phyloP scores from a whole-genome alignment of 2,329 filamentous ascomycete genomes.

The Xylaria sp. region DNA sequence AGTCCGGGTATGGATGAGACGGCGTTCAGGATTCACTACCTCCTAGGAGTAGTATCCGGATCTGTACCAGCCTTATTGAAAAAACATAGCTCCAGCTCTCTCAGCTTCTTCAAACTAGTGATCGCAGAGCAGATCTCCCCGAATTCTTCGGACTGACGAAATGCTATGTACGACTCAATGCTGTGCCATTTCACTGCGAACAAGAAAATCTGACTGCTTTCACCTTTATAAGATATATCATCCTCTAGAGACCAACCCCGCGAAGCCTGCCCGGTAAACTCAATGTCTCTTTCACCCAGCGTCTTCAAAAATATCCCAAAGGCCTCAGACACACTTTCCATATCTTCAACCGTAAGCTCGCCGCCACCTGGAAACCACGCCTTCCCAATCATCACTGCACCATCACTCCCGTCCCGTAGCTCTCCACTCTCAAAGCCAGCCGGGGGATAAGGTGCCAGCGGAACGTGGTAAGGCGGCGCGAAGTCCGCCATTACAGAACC shows the following conservation, averaged over 20 bases:
- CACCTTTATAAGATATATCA: conserved; percentile 26
- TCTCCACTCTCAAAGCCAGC: conserved; percentile 12
- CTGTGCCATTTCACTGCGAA: conserved; percentile 33
- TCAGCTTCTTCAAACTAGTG: conserved; percentile 22
- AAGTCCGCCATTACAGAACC: neutral
- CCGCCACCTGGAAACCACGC: conserved; percentile 26
- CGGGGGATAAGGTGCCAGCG: conserved; percentile 29
- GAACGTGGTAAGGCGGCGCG: conserved; percentile 29
- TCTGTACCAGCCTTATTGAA: conserved; percentile 13
- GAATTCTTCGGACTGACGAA: conserved; percentile 28
- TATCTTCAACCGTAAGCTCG: conserved; percentile 3
- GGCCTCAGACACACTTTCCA: neutral
- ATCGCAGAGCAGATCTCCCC: conserved; percentile 21
- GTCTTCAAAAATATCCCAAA: conserved; percentile 14
- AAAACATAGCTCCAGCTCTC: conserved; percentile 28
- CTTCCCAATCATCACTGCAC: conserved; percentile 30
- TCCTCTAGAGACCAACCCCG: conserved; percentile 33
- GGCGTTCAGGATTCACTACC: neutral
- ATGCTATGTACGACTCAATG: conserved; percentile 26
- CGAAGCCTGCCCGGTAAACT: conserved; percentile 23
- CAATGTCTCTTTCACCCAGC: neutral
- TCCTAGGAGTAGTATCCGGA: neutral
- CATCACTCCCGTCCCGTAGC: neutral
- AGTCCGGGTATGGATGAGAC: no score
- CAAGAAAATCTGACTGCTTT: conserved; percentile 26